Evolutionary conservation across 2,329 filamentous ascomycete species (phyloP), one percentile per base, ranked within the genome.

Genomic region (Botrytis tulipae): DNA sequence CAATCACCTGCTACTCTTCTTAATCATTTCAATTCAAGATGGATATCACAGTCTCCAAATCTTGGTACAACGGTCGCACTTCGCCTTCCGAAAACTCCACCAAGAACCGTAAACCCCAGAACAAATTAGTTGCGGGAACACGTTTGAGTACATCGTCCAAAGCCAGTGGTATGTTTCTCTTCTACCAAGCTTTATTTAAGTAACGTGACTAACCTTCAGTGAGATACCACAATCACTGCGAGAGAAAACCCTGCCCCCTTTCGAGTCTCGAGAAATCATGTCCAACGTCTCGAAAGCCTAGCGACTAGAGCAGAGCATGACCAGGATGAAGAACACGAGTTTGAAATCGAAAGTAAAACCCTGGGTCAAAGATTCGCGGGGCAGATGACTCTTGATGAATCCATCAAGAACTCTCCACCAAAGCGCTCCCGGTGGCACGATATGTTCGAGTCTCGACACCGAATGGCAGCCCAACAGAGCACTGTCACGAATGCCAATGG

Each of bases 341-440:
- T n/a, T 10, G 10, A 20, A 6, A 29, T 22, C 18, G 8, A 6
- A 18, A 22, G 12, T 3, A 16, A 40, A 32, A n/a, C 5, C 5
- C 35, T 42, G 1, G 40, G 22, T 8, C n/a, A n/a, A n/a, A n/a
- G 29, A 7, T 32, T 69, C 8, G 18, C 66, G 14, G 32, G 40
- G 18, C 1, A 22, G 7, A 42, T 57, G 18, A 32, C 37, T 8
- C 37, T 69, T 25, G 48, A 57, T 3, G 20, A 44, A 14, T 29
- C 66, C 9, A 18, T 69, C 35, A 69, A 69, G 6, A 14, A 9
- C 10, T 57, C n/a, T 32, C 37, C 66, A 9, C 66, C 48, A 25
- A 69, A 57, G n/a, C 66, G 66, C n/a, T 69, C 66, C 14, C 66
- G 66, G 10, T 57, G 66, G 66, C 37, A 40, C 12, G 66, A 69